Evolutionary conservation across 2,329 filamentous ascomycete species (phyloP).

Genomic region (Taxawa tesnikishii): DNA sequence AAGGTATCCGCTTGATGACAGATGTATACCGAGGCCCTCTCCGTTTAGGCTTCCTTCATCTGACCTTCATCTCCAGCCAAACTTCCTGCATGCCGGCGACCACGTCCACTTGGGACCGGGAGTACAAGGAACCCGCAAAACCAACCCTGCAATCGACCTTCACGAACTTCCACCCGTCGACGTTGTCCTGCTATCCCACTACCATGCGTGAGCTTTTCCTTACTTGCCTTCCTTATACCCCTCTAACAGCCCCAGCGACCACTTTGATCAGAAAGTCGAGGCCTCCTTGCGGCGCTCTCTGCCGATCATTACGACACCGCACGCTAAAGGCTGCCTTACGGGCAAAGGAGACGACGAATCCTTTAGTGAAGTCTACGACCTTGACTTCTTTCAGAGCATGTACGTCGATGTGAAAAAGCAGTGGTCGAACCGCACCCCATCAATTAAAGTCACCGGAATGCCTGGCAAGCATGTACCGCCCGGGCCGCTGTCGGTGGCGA

Average conservation of each 20-base stretch:
- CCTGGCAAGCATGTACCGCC: conserved; percentile 51
- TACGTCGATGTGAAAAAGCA: conserved; percentile 28
- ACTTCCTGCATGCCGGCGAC: conserved; percentile 54
- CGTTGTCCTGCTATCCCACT: conserved; percentile 49
- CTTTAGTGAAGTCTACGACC: conserved; percentile 41
- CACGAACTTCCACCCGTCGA: conserved; percentile 48
- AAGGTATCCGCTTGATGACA: conserved; percentile 41
- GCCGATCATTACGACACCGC: conserved; percentile 52
- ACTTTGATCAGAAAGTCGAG: conserved; percentile 44
- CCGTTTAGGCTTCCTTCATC: conserved; percentile 50
- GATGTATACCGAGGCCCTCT: conserved; percentile 15
- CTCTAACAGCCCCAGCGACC: too few relatives aligned
- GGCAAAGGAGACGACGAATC: conserved; percentile 31
- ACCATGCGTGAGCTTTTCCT: conserved; percentile 43
- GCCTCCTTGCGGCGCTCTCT: conserved; percentile 37
- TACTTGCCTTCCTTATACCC: too few relatives aligned
- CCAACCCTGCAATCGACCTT: conserved; percentile 48
- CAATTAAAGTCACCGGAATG: conserved; percentile 48
- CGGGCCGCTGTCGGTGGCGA: conserved; percentile 29
- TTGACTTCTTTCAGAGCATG: conserved; percentile 45
- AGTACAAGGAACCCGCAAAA: conserved; percentile 41
- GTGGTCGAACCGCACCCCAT: conserved; percentile 17
- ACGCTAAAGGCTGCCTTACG: conserved; percentile 42
- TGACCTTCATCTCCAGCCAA: conserved; percentile 26
- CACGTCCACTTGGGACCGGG: conserved; percentile 56